A percentile compares a stretch with the other conserved stretches of the same genome.
These are phyloP conservation scores for Solanum bulbocastanum DNA, from an alignment of 257 asterid genomes.

Conservation along the genomic window DNA sequence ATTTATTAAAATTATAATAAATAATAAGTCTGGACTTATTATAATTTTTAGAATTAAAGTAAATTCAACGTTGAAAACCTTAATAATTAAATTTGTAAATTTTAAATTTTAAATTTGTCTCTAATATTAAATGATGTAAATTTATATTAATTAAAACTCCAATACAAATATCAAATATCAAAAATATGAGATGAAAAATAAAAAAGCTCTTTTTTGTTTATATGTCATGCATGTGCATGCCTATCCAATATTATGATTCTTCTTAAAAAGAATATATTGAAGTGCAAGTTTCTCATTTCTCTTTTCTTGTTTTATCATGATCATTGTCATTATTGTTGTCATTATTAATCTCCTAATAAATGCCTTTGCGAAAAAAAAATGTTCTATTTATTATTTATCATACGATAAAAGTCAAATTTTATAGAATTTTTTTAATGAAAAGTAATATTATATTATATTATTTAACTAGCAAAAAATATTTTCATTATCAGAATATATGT, in stretches of 20 bases:
- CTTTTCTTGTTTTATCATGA: slow-evolving; percentile 6
- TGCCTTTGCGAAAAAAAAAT: not conserved
- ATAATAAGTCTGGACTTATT: not conserved
- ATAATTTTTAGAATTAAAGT: no score
- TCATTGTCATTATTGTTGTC: not conserved
- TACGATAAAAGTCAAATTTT: not conserved
- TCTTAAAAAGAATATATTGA: not conserved
- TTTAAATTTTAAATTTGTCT: accelerated
- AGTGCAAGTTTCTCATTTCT: not conserved
- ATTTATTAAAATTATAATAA: not conserved
- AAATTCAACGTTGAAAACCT: not conserved
- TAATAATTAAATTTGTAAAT: not conserved
- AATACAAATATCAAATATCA: not conserved
- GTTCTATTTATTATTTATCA: not conserved
- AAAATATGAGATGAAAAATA: no score
- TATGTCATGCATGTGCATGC: not conserved
- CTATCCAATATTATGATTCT: not conserved
- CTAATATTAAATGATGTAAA: accelerated
- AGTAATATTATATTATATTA: not conserved
- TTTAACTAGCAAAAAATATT: not conserved
- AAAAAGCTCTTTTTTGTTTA: not conserved
- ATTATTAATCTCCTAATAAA: not conserved
- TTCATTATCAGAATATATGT: not conserved
- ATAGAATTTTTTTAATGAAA: not conserved
- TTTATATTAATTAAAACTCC: not conserved